Base-by-base conservation (phyloP, 768 basidiomycete species). In the Lentinula detonsa region DNA sequence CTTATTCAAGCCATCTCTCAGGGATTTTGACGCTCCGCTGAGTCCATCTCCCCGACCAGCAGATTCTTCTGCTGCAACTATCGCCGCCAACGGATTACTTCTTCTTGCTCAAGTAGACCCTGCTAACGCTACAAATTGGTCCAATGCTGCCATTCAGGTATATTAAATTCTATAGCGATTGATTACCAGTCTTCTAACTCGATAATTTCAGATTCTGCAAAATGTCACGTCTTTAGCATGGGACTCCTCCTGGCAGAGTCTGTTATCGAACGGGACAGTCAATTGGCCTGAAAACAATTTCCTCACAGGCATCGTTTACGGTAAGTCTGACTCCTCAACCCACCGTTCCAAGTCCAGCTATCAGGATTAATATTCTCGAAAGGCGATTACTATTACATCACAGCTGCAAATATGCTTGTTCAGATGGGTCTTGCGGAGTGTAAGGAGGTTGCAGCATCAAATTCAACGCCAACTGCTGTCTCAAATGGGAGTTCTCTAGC, bases 1-100 rank as follows among this genome's bases (percentile, higher is more conserved):
- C 13, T 13, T 39, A 8, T 13, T 39, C 37, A 39, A 0, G 7
- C 37, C 37, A 49, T 39, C 28, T 28, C 35, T 37, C 54, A 88
- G 87, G 88, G 88, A 90, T 69, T 91, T 88, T 73, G 81, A 89
- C 61, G 88, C 86, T 5, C 88, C 87, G 21, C 1, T 49, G 3
- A 33, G 11, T 28, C 57, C 57, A 11, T 33, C 57, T 21, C 57
- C 57, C 21, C 57, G 57, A 16, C 82, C 84, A 0, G 86, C 87
- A 0, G 89, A 91, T 71, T 86, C 84, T 1, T 88, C 87, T 15
- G 87, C 88, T 4, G 85, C 87, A 8, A 85, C 81, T 40, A 81
- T 89, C 63, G 85, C 80, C 0, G 81, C 81, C 2, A 83, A 76
- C 35, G 88, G 78, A 1, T 75, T 91, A 46, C 70, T 90, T 40